phyloP scores from a whole-genome alignment of 2,329 filamentous ascomycete species.

The Sporothrix inflata region DNA sequence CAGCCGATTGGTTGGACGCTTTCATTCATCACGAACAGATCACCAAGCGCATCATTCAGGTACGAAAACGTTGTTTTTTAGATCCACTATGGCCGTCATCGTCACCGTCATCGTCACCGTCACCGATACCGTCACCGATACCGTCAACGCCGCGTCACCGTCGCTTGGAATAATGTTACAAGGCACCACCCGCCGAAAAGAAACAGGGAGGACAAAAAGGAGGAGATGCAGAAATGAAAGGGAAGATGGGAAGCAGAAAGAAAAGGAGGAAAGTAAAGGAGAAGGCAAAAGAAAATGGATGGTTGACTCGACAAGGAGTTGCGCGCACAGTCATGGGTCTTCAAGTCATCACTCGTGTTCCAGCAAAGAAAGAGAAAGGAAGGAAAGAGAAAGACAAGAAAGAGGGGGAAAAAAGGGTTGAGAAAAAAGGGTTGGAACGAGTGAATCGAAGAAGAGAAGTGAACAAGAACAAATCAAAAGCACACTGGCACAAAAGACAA shows the following conservation, averaged over 20 bases:
- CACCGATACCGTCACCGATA: neutral
- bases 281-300: neutral
- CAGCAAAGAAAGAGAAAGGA: constrained; percentile 1
- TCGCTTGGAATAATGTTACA: constrained; percentile 14
- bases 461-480: neutral
- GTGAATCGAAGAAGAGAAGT: constrained; percentile 17
- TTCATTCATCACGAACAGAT: neutral
- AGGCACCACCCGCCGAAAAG: neutral
- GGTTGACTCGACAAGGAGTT: neutral
- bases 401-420: neutral
- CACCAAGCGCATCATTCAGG: neutral
- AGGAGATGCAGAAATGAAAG: neutral
- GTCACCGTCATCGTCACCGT: neutral
- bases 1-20: too few relatives aligned
- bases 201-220: neutral
- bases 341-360: constrained; percentile 22
- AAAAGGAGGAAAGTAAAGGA: neutral
- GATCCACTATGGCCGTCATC: neutral
- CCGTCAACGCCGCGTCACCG: neutral
- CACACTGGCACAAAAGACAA: neutral
- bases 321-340: constrained; percentile 20
- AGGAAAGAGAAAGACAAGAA: neutral
- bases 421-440: neutral
- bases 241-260: too few relatives aligned
- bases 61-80: constrained; percentile 1